Evolutionary conservation across 805 yeast species (phyloP), one percentile per base, ranked within the genome.

Genomic region (Saturnispora mendoncae): DNA sequence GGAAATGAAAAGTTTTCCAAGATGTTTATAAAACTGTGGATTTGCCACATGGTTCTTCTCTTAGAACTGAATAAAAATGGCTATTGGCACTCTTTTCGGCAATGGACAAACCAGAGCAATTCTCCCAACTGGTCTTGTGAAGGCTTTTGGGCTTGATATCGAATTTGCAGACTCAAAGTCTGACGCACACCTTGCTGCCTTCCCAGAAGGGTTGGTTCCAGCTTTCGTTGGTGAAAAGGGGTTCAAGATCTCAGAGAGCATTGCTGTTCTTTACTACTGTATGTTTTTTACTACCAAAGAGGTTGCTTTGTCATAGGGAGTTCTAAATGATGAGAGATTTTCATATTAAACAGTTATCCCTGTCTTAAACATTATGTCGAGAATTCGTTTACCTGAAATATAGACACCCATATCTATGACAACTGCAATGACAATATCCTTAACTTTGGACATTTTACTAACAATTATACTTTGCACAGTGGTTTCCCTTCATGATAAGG

Each of bases 351-450:
- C 85, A 79, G 85, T 79, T 79, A 79, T 79, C 85, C 85, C 85
- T 79, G 85, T 79, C 85, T 79, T 78, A 79, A 79, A 76, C 49
- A 76, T 60, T 58, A 72, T 79, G 84, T 78, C 84, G 84, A 79
- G 80, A 69, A 62, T 40, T 64, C 49, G 63, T 51, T 46, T 68
- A 50, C 71, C 81, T 76, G 81, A 76, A 61, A 58, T 10, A 14
- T 8, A 19, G 6, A 19, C 6, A 20, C 15, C 14, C 35, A 14
- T 14, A 24, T 36, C 21, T 20, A 13, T 19, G 20, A n/a, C 12
- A 8, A 13, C 9, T 18, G 19, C 19, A 17, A 12, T 8, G 15
- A 5, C 15, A 19, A 4, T 28, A n/a, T 33, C 24, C 15, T 26
- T n/a, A n/a, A n/a, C n/a, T n/a, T n/a, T n/a, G n/a, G n/a, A n/a